Percentiles rank a stretch among this genome's conserved stretches.
phyloP scores from a whole-genome alignment of 2,329 filamentous ascomycete species.

The Talaromyces piceae region DNA sequence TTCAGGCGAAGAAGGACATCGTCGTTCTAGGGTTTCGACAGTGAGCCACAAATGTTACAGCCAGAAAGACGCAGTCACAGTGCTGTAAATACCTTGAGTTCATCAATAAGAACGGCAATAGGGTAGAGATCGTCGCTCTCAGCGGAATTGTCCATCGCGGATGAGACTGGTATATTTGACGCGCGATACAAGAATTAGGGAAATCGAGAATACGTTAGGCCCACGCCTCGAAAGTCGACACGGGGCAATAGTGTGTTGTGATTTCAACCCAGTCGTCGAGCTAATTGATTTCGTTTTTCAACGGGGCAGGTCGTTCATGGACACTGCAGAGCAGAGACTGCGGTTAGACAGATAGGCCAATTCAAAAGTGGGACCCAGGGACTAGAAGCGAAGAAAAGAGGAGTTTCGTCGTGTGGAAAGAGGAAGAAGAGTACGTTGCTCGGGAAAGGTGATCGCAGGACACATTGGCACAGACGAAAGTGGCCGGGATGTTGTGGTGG shows the following conservation, averaged over 20 bases:
- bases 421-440: slow-evolving; percentile 15
- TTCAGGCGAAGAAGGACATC: slow-evolving; percentile 97
- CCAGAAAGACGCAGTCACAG: slow-evolving; percentile 2
- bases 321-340: slow-evolving; percentile 12
- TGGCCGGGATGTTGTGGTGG: too few relatives aligned
- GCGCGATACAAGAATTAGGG: slow-evolving; percentile 14
- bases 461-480: too few relatives aligned
- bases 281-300: slow-evolving; percentile 16
- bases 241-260: slow-evolving; percentile 14
- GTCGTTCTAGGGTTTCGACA: slow-evolving; percentile 63
- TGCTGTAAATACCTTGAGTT: slow-evolving; percentile 81
- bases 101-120: slow-evolving; percentile 98
- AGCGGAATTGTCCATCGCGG: slow-evolving; percentile 81
- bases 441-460: background rate
- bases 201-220: slow-evolving; percentile 22
- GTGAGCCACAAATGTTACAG: slow-evolving; percentile 16
- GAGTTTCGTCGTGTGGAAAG: slow-evolving; percentile 18
- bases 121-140: slow-evolving; percentile 98
- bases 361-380: slow-evolving; percentile 7
- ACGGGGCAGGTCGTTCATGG: slow-evolving; percentile 15
- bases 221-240: slow-evolving; percentile 27
- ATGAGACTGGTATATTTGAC: slow-evolving; percentile 22
- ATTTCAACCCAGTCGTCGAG: slow-evolving; percentile 21
- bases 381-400: background rate
- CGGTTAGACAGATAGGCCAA: slow-evolving; percentile 14